These are phyloP conservation scores for Eucalyptus sideroxylon DNA, from an alignment of 345 rosid genomes.

Conservation along the genomic window DNA sequence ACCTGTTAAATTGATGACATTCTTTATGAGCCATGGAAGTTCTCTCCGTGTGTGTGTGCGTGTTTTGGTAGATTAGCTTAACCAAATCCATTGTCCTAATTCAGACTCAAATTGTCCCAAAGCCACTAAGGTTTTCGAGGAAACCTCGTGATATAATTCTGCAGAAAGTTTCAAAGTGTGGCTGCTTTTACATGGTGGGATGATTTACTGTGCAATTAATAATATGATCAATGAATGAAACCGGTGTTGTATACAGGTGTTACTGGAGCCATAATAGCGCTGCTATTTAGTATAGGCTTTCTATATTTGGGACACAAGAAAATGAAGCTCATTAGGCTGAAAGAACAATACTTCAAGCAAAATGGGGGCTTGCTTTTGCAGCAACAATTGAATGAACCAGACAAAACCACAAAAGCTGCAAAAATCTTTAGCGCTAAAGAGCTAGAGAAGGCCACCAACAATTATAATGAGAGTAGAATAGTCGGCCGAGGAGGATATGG, in stretches of 20 bases:
- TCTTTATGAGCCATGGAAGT: neutral
- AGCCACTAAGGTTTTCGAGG: neutral
- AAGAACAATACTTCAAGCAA: neutral
- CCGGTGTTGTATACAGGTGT: too few relatives aligned
- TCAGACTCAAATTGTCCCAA: neutral
- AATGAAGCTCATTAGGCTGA: neutral
- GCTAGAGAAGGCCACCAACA: too few relatives aligned
- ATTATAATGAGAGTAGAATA: too few relatives aligned
- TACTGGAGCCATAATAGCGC: too few relatives aligned
- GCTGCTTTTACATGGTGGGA: neutral
- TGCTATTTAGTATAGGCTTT: too few relatives aligned
- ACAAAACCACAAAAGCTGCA: neutral
- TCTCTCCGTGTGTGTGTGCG: neutral
- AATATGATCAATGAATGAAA: too few relatives aligned
- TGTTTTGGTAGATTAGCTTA: neutral
- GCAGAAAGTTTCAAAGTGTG: neutral
- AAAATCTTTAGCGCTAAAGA: conserved; percentile 5
- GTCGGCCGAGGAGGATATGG: conserved; percentile 28
- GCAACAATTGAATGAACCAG: neutral
- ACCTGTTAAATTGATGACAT: neutral
- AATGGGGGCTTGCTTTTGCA: neutral
- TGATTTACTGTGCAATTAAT: neutral
- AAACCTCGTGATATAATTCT: neutral
- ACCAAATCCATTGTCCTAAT: neutral
- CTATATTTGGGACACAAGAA: neutral